phyloP scores from a whole-genome alignment of 208 protist genomes.

The Trypanosoma mega region DNA sequence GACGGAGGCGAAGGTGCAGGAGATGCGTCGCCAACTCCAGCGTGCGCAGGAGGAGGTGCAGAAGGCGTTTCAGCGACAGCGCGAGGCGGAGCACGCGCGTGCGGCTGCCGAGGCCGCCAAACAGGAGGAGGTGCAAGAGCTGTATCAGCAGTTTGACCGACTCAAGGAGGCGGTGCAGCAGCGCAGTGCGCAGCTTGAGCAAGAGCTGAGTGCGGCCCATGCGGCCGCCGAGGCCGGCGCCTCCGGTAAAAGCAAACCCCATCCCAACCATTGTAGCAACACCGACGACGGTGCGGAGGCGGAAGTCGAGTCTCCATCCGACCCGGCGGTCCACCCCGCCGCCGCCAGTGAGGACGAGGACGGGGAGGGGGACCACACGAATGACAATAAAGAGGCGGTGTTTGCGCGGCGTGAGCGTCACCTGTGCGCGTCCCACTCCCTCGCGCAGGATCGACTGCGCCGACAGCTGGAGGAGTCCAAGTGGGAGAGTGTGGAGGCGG shows the following conservation, averaged over 20 bases:
- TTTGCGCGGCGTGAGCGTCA: slow-evolving; percentile 16
- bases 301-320: too few species aligned
- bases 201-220: slow-evolving; percentile 13
- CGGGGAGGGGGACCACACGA: too few species aligned
- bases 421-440: not conserved
- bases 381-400: not conserved
- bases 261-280: too few species aligned
- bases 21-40: slow-evolving; percentile 27
- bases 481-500: slow-evolving; percentile 19
- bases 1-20: slow-evolving; percentile 27
- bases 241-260: too few species aligned
- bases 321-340: not conserved
- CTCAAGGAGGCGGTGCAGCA: slow-evolving; percentile 21
- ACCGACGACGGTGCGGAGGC: too few species aligned
- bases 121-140: slow-evolving; percentile 32
- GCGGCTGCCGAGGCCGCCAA: slow-evolving; percentile 26
- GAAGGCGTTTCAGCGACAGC: slow-evolving; percentile 36
- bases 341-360: not conserved
- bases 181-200: slow-evolving; percentile 19
- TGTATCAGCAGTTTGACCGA: slow-evolving; percentile 26
- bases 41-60: slow-evolving; percentile 22
- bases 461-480: slow-evolving; percentile 12
- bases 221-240: not conserved
- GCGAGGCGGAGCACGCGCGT: slow-evolving; percentile 32
- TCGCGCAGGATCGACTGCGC: slow-evolving; percentile 4